Evolutionary conservation across 2,329 filamentous ascomycete species (phyloP), one percentile per base, ranked within the genome.

Genomic region (Colletotrichum sp.): DNA sequence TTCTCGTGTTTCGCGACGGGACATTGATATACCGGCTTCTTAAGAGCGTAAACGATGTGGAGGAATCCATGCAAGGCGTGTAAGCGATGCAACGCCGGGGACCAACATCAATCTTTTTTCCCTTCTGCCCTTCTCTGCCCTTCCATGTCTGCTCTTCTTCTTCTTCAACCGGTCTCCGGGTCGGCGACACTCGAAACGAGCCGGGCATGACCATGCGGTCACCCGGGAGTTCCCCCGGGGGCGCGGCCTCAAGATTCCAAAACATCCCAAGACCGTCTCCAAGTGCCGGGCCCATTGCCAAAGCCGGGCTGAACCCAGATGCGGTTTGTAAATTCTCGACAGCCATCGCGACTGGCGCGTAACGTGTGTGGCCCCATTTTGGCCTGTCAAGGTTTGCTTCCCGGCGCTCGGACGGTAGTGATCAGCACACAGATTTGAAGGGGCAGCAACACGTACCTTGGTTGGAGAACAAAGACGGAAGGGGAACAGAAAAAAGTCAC

Each of bases 391-490:
- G 28, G 39, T 24, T 72, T 72, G 18, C n/a, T 39, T 21, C n/a
- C 43, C 34, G 52, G 34, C 68, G 68, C 72, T 74, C 72, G 67
- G 72, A 74, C 67, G 48, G 36, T 60, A 28, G 34, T 48, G 72
- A 74, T 66, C 72, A 52, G 72, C 72, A 32, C 15, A 21, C 30
- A 64, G 24, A 60, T 61, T 61, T 26, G 59, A 65, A 21, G 34
- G 60, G n/a, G 65, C 15, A 39, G 43, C n/a, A 52, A 52, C 43
- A 52, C 43, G 43, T 21, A 21, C 24, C 24, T n/a, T 59, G n/a
- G 43, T 52, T 52, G 43, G 43, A 21, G 43, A 52, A 52, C 43
- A 52, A 52, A 30, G 24, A 59, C 55, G 55, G 24, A 34, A 52
- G 43, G 43, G 43, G n/a, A 52, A 52, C n/a, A 26, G 16, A 66